Conservation (phyloP, 805 yeast genomes). For the Zygosaccharomyces bailii region DNA sequence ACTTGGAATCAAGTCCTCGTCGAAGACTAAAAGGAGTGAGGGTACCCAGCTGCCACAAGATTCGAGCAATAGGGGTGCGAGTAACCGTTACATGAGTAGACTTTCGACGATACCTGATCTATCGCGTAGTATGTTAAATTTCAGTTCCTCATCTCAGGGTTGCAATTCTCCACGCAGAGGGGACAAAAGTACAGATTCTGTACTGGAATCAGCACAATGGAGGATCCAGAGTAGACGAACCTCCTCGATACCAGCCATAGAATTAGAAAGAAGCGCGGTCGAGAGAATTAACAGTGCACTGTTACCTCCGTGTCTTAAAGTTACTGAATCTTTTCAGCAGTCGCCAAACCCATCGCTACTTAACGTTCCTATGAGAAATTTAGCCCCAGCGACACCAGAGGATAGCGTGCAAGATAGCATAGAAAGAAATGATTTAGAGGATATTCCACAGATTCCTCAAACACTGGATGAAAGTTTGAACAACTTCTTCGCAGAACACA, state of each 20-base stretch:
- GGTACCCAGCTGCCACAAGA: neutral
- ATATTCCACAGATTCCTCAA: constrained; percentile 23
- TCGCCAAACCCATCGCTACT: constrained; percentile 8
- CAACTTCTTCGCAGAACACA: constrained; percentile 8
- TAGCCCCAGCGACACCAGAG: constrained; percentile 6
- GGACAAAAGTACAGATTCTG: constrained; percentile 3
- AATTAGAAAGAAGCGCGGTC: constrained; percentile 30
- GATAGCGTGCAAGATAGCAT: constrained; percentile 3
- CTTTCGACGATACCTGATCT: constrained; percentile 32
- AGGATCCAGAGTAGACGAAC: constrained; percentile 10
- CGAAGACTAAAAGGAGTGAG: constrained; percentile 3
- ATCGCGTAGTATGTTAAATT: constrained; percentile 25
- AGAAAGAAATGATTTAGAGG: constrained; percentile 20
- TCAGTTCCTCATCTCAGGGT: constrained; percentile 13
- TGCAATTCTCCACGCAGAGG: constrained; percentile 1
- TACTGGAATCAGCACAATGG: constrained; percentile 9
- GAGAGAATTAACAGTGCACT: constrained; percentile 32
- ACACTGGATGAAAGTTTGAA: constrained; percentile 7
- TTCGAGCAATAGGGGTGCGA: constrained; percentile 8
- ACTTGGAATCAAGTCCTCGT: constrained; percentile 1
- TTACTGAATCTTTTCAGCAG: constrained; percentile 9
- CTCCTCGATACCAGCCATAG: constrained; percentile 18
- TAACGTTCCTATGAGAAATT: neutral
- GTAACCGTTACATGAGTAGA: constrained; percentile 25
- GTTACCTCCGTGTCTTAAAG: constrained; percentile 29